Conservation (phyloP, 805 yeast genomes). For the Pichia insulana region DNA sequence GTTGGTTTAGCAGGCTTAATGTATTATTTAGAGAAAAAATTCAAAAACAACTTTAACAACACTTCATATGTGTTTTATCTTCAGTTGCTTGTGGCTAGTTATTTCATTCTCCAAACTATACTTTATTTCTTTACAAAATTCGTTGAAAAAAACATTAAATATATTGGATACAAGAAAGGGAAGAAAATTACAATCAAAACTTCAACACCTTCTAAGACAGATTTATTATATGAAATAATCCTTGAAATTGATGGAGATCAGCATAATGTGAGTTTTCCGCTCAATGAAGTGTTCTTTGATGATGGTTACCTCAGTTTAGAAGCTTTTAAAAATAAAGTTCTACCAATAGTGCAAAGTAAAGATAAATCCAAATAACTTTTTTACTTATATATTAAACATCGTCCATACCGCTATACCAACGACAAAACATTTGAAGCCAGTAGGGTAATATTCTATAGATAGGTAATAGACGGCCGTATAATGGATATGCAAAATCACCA, state of each 20-base stretch:
- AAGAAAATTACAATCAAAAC: conserved; percentile 33
- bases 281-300: conserved; percentile 37
- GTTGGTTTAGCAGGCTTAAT: conserved; percentile 38
- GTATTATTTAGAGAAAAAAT: conserved; percentile 42
- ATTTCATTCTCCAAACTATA: conserved; percentile 29
- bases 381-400: conserved; percentile 8
- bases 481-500: conserved; percentile 38
- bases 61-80: conserved; percentile 28
- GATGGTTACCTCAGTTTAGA: conserved; percentile 36
- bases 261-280: conserved; percentile 22
- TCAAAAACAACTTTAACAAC: conserved; percentile 33
- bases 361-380: conserved; percentile 17
- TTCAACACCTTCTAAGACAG: conserved; percentile 28
- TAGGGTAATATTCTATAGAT: conserved; percentile 34
- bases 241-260: conserved; percentile 23
- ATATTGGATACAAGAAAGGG: conserved; percentile 33
- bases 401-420: conserved; percentile 27
- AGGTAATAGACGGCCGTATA: conserved; percentile 40
- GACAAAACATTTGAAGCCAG: conserved; percentile 25
- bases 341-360: conserved; percentile 10
- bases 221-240: conserved; percentile 36
- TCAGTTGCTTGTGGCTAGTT: conserved; percentile 29
- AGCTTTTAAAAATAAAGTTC: conserved; percentile 25
- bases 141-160: conserved; percentile 37
- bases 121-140: conserved; percentile 29